phyloP scores from a whole-genome alignment of 345 rosid genomes.

The Zanthoxylum bungeanum region DNA sequence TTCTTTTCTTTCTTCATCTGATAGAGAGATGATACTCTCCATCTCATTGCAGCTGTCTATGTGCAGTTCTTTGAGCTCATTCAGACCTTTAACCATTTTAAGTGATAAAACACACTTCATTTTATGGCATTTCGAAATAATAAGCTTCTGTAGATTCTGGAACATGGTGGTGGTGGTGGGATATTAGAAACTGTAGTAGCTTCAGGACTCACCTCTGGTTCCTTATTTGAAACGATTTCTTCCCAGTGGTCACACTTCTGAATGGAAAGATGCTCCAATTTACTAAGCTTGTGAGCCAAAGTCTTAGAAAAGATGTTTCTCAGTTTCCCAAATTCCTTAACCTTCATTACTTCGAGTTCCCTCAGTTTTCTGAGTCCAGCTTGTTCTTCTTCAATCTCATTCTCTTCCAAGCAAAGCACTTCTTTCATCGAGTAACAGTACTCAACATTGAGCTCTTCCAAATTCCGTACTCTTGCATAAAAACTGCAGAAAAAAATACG shows the following conservation, averaged over 20 bases:
- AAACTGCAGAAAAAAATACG: not conserved
- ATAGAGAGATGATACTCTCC: not conserved
- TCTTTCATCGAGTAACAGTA: not conserved
- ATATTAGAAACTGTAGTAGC: not conserved
- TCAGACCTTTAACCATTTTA: not conserved
- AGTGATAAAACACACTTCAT: not conserved
- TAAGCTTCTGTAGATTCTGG: not conserved
- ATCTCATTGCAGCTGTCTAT: not conserved
- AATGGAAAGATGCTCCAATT: not conserved
- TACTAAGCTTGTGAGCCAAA: not conserved
- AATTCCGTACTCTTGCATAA: not conserved
- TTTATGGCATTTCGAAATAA: not conserved
- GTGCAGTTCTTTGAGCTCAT: not conserved
- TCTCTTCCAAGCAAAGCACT: constrained; percentile 2
- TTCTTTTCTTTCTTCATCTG: not conserved
- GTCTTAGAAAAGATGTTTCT: constrained; percentile 5
- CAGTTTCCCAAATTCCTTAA: constrained; percentile 7
- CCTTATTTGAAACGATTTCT: not conserved
- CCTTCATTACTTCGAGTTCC: not conserved
- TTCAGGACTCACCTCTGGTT: not conserved
- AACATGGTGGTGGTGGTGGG: not conserved
- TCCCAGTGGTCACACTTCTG: not conserved
- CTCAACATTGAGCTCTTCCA: not conserved
- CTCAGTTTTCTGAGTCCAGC: not conserved
- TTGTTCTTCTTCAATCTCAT: not conserved